Percentiles rank a stretch among this genome's conserved stretches.
phyloP scores from a whole-genome alignment of 768 basidiomycete genomes.

The Glaciozyma martinii region DNA sequence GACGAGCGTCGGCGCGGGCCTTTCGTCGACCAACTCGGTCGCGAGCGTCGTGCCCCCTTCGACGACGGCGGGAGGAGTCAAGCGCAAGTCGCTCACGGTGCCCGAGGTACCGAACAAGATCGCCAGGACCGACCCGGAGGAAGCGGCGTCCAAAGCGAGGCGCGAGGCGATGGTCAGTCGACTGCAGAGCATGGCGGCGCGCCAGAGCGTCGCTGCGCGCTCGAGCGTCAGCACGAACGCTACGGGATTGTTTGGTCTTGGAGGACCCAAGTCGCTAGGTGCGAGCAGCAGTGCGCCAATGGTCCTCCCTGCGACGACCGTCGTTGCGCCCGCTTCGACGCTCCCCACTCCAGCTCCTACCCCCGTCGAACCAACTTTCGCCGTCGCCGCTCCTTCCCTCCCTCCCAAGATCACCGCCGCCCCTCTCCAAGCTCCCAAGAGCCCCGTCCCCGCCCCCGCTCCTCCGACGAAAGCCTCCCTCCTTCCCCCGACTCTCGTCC shows the following conservation, averaged over 20 bases:
- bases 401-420: not conserved
- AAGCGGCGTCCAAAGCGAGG: not conserved
- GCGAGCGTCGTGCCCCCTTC: not conserved
- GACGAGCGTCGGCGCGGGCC: not conserved
- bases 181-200: not conserved
- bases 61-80: slow-evolving; percentile 13
- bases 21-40: not conserved
- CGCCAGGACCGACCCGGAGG: slow-evolving; percentile 5
- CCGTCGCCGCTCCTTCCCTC: not conserved
- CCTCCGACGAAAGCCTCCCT: not conserved
- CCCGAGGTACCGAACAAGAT: slow-evolving; percentile 18
- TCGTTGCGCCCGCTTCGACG: not conserved
- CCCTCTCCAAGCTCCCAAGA: not conserved
- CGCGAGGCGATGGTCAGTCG: slow-evolving; percentile 5
- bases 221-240: not conserved
- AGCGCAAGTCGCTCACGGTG: slow-evolving; percentile 24
- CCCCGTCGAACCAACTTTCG: not conserved
- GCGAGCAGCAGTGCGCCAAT: not conserved
- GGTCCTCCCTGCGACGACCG: not conserved
- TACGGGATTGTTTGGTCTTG: not conserved
- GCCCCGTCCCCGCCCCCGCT: not conserved
- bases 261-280: no score
- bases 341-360: not conserved
- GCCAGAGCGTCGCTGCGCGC: slow-evolving; percentile 1
- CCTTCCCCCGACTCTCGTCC: not conserved